Base-by-base conservation (phyloP, 2,329 filamentous ascomycete genomes). In the Leptodontidium sp. region DNA sequence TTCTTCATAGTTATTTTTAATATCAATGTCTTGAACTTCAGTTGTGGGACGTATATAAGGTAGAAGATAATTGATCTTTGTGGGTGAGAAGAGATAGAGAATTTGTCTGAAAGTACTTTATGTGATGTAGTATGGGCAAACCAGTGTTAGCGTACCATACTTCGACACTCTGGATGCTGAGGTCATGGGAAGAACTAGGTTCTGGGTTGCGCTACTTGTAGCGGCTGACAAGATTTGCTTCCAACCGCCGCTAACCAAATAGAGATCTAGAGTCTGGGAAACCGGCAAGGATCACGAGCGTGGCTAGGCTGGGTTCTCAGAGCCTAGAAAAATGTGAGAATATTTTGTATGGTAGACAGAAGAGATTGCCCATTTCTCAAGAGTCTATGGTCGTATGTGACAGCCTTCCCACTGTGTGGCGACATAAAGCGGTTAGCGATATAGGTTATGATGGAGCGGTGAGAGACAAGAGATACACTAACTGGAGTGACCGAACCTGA, bases 91-190 rank as follows among this genome's bases (percentile, higher is more conserved):
- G 49, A 50, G 49, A 50, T 50, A 50, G 49, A 50, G 49, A 50
- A 50, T 50, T 50, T 50, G 49, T 50, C 49, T 50, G 49, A 50
- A 26, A 50, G 49, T 50, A 50, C n/a, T 50, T 50, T 50, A 50
- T 50, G 49, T 50, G n/a, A 26, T 50, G 49, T 50, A 50, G 49
- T 50, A 50, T 26, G 49, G 49, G 49, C 49, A 50, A 50, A 12
- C 49, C 49, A 50, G n/a, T 50, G 49, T 50, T 50, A 50, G 49
- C 49, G 49, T 50, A 50, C 49, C 49, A 50, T 50, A 50, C 49
- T 50, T 50, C 49, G 1, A 50, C n/a, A 24, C 49, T 49, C 45
- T 49, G 45, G 45, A 49, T 49, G 45, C 15, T 35, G 32, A 35
- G 32, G 32, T 35, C 32, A 35, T 35, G 1, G 32, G 49, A 50